These are phyloP conservation scores for Papiliotrema nemorosa DNA, from an alignment of 1,284 basidiomycete genomes.

Conservation along the genomic window DNA sequence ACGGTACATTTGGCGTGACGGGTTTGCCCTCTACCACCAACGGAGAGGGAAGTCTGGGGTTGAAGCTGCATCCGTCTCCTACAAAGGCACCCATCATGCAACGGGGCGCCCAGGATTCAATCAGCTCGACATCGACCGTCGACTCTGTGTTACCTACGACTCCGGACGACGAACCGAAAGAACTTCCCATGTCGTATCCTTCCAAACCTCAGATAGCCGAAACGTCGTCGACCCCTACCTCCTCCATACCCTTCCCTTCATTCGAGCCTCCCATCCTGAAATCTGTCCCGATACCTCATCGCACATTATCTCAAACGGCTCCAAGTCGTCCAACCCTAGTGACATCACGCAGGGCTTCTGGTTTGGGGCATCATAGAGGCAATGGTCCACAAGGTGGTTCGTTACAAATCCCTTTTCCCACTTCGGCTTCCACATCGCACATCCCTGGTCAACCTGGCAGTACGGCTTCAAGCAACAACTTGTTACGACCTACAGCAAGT, in stretches of 20 bases:
- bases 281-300: slow-evolving; percentile 3
- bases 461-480: background rate
- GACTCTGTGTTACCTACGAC: slow-evolving; percentile 28
- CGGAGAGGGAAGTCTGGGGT: slow-evolving; percentile 25
- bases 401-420: slow-evolving; percentile 27
- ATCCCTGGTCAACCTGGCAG: background rate
- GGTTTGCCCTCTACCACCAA: slow-evolving; percentile 17
- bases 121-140: slow-evolving; percentile 25
- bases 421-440: slow-evolving; percentile 18
- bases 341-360: slow-evolving; percentile 13
- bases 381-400: slow-evolving; percentile 17
- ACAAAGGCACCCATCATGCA: slow-evolving; percentile 15
- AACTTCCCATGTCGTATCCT: slow-evolving; percentile 1
- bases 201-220: background rate
- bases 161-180: slow-evolving; percentile 16
- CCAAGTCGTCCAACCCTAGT: slow-evolving; percentile 13
- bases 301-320: slow-evolving; percentile 2
- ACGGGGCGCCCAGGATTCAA: slow-evolving; percentile 21
- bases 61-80: slow-evolving; percentile 33
- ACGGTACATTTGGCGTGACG: slow-evolving; percentile 9
- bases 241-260: slow-evolving; percentile 22
- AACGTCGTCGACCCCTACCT: background rate
- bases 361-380: slow-evolving; percentile 3
- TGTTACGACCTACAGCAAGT: slow-evolving; percentile 17
- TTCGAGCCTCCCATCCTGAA: slow-evolving; percentile 21